Conservation (phyloP, 768 basidiomycete species). For the Russula abietina region DNA sequence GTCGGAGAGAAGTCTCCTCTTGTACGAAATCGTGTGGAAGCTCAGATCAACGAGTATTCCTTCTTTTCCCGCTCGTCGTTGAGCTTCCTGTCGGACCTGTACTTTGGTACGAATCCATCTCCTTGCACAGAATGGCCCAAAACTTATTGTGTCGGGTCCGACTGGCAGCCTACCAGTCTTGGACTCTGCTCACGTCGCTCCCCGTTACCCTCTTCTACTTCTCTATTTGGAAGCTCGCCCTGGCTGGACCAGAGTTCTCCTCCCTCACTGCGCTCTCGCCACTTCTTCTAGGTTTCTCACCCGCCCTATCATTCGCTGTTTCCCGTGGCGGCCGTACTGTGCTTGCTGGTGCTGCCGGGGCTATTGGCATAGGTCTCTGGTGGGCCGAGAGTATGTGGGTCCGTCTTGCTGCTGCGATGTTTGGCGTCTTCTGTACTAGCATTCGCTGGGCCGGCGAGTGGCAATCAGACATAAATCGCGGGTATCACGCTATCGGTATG, state of each 20-base stretch:
- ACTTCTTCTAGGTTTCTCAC: conserved; percentile 48
- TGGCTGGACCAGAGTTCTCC: conserved; percentile 77
- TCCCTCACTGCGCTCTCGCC: conserved; percentile 69
- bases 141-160: conserved; percentile 1
- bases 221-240: conserved; percentile 84
- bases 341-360: conserved; percentile 11
- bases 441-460: conserved; percentile 24
- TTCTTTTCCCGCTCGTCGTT: conserved; percentile 4
- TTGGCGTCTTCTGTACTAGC: conserved; percentile 17
- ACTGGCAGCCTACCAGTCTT: conserved; percentile 63
- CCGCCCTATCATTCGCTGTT: conserved; percentile 27
- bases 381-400: conserved; percentile 22
- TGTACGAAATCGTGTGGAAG: conserved; percentile 4
- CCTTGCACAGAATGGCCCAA: conserved; percentile 1
- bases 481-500: conserved; percentile 21
- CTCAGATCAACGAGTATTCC: background rate
- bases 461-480: conserved; percentile 12
- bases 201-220: conserved; percentile 84
- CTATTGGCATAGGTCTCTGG: conserved; percentile 21
- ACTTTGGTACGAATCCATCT: conserved; percentile 48
- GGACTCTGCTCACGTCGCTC: conserved; percentile 77
- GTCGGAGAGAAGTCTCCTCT: background rate
- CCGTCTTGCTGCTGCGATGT: conserved; percentile 18
- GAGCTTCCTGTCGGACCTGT: conserved; percentile 41
- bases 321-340: conserved; percentile 15